phyloP scores from a whole-genome alignment of 2,329 filamentous ascomycete genomes.

The Ophiostoma australiae region DNA sequence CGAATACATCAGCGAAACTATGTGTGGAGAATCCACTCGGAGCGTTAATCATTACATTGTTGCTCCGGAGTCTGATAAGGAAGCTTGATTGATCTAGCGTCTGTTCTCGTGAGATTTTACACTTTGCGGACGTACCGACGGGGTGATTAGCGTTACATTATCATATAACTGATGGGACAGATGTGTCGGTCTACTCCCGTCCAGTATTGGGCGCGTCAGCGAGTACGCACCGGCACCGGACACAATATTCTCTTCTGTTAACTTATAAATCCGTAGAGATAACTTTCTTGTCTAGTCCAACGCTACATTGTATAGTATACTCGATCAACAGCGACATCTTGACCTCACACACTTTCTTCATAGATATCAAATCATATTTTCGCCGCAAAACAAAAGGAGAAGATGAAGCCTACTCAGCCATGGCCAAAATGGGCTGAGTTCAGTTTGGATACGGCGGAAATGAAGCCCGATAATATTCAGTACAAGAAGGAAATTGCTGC shows the following conservation, averaged over 20 bases:
- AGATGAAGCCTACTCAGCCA: slow-evolving; percentile 3
- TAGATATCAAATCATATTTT: not conserved
- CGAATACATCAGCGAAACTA: not conserved
- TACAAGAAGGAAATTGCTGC: slow-evolving; percentile 36
- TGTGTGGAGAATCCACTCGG: not conserved
- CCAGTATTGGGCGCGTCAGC: not conserved
- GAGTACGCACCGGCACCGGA: not conserved
- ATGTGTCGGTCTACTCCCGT: not conserved
- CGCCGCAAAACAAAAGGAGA: not conserved
- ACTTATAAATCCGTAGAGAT: not conserved
- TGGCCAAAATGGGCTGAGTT: slow-evolving; percentile 6
- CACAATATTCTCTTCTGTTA: not conserved
- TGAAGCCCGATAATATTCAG: not conserved
- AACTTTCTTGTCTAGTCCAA: not conserved
- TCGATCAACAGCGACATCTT: not conserved
- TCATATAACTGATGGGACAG: not conserved
- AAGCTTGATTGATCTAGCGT: not conserved
- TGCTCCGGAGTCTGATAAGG: not conserved
- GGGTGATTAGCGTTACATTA: not conserved
- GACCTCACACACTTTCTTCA: not conserved
- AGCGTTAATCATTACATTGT: not conserved
- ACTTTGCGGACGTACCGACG: not conserved
- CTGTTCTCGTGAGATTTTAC: not conserved
- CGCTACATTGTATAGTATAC: not conserved
- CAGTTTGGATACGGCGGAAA: not conserved